A percentile compares a stretch with the other conserved stretches of the same genome.
These are phyloP conservation scores for Paspalum notatum DNA, from an alignment of 176 grass and related monocot genomes.

Conservation along the genomic window DNA sequence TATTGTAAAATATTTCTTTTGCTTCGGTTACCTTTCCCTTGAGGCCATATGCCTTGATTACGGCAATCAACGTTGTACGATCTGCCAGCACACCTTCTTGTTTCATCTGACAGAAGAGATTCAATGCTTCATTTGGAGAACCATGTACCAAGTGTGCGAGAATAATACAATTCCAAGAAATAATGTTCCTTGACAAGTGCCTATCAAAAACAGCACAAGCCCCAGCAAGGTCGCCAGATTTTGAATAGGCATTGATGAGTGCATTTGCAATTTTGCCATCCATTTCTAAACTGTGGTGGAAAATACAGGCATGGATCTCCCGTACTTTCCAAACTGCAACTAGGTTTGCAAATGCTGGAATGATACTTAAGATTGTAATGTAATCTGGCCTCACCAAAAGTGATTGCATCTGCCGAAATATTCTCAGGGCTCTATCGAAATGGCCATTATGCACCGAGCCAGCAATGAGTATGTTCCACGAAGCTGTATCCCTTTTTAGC, in stretches of 20 bases:
- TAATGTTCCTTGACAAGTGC: constrained; percentile 57
- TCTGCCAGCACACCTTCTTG: constrained; percentile 48
- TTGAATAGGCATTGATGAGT: constrained; percentile 65
- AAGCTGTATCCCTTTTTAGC: constrained; percentile 69
- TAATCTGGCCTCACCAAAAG: constrained; percentile 51
- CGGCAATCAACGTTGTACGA: constrained; percentile 54
- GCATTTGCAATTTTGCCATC: constrained; percentile 69
- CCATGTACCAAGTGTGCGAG: constrained; percentile 58
- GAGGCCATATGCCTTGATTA: constrained; percentile 75
- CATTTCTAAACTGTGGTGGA: constrained; percentile 53
- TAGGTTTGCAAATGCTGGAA: constrained; percentile 71
- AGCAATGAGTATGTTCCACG: constrained; percentile 83
- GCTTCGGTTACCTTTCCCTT: constrained; percentile 54
- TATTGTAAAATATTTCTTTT: constrained; percentile 53
- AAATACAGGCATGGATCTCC: constrained; percentile 70
- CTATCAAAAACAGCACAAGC: constrained; percentile 65
- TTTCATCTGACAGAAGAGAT: constrained; percentile 62
- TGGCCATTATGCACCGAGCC: constrained; percentile 70
- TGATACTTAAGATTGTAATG: constrained; percentile 73
- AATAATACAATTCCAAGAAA: constrained; percentile 80
- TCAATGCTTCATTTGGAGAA: constrained; percentile 49
- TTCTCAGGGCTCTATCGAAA: constrained; percentile 60
- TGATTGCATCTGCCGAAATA: constrained; percentile 70
- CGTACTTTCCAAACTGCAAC: constrained; percentile 58
- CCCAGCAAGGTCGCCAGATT: constrained; percentile 63